Base-by-base conservation (phyloP, 768 basidiomycete genomes). In the Boletellus emodensis region DNA sequence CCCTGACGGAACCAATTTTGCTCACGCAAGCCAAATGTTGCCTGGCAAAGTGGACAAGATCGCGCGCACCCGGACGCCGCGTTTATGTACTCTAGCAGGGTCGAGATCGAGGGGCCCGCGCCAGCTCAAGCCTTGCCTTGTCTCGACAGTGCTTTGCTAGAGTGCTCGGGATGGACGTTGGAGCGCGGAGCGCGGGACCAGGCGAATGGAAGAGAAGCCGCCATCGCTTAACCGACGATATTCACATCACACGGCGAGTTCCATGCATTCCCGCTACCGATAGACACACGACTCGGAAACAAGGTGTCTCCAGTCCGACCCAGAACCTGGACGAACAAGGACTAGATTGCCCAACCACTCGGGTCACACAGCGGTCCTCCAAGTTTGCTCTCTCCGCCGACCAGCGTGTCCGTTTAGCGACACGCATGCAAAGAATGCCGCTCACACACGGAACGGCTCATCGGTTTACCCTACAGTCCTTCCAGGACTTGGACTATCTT, bases 401-500 rank as follows among this genome's bases (percentile, higher is more conserved):
- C 37, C 37, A 26, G 5, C 24, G 5, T 4, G 24, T 7, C 24
- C 24, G 30, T 30, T 10, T 11, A 7, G 11, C 30, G 6, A 30
- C 9, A 10, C 30, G 30, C 30, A 1, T 30, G 3, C 8, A 3
- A 30, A 10, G 30, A 11, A 30, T 3, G 30, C 30, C 11, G 17
- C 36, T 37, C n/a, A 8, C 36, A 37, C 38, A 12, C 18, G 11
- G 18, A 10, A 30, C 30, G 30, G 30, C 30, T 28, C 30, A 10
- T 7, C 30, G 35, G 26, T 9, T 55, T 32, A 46, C 26, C 54
- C 72, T 52, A 75, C 53, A 54, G 83, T 63, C 46, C 83, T 63
- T 80, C 82, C 42, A 90, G 63, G 39, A 91, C 83, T 48, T 83
- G 79, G 40, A 85, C 71, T n/a, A 92, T 73, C 53, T 76, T 75